A percentile compares a stretch with the other conserved stretches of the same genome.
phyloP scores from a whole-genome alignment of 129 eudicot genomes.

The Saposhnikovia divaricata region DNA sequence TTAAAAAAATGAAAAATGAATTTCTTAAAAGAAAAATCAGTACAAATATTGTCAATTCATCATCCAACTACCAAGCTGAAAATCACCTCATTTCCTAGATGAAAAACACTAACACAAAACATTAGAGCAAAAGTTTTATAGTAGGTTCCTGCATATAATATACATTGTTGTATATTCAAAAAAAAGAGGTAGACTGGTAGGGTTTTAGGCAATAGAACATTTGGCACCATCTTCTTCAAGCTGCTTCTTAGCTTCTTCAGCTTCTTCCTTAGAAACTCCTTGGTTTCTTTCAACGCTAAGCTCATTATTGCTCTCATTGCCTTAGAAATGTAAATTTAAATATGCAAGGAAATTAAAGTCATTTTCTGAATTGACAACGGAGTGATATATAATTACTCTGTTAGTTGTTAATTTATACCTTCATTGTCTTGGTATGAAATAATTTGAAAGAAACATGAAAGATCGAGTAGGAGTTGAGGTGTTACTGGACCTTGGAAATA shows the following conservation, averaged over 20 bases:
- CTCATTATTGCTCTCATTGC: conserved; percentile 82
- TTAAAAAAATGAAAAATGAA: not conserved
- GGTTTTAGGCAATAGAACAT: conserved; percentile 49
- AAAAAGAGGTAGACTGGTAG: too few relatives aligned
- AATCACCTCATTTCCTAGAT: too few relatives aligned
- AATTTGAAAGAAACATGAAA: too few relatives aligned
- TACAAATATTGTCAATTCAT: not conserved
- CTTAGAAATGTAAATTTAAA: too few relatives aligned
- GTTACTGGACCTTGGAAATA: too few relatives aligned
- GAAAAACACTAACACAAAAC: not conserved
- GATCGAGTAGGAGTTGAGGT: too few relatives aligned
- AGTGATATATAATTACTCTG: too few relatives aligned
- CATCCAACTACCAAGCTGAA: not conserved
- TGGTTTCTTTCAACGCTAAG: conserved; percentile 77
- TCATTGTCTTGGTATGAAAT: too few relatives aligned
- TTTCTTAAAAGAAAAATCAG: not conserved
- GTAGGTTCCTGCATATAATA: not conserved
- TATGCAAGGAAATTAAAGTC: too few relatives aligned
- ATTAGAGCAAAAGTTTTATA: not conserved
- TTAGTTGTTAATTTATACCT: too few relatives aligned
- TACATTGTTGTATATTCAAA: not conserved
- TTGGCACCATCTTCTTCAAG: conserved; percentile 96
- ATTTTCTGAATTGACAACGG: too few relatives aligned
- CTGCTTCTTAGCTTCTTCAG: conserved; percentile 92
- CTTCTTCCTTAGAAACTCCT: conserved; percentile 80